phyloP scores from a whole-genome alignment of 768 basidiomycete species.

The Coprinellus micaceus region DNA sequence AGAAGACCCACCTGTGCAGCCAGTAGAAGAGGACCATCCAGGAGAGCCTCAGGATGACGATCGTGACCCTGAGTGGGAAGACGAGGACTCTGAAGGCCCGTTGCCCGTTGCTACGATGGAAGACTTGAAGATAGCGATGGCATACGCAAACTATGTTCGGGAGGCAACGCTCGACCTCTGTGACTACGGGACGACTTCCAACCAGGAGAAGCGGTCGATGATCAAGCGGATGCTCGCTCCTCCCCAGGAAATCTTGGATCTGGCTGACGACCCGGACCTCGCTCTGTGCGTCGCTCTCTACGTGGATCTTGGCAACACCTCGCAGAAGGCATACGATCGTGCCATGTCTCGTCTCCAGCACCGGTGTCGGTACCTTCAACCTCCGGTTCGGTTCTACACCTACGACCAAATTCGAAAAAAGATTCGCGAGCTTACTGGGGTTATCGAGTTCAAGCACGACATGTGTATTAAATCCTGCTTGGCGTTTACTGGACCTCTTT shows the following conservation, averaged over 20 bases:
- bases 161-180: not conserved
- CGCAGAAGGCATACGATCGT: not conserved
- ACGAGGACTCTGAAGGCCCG: too few species aligned
- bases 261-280: not conserved
- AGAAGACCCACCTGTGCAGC: too few species aligned
- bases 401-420: not conserved
- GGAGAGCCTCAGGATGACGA: too few species aligned
- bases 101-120: not conserved
- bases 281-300: not conserved
- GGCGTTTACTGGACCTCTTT: conserved; percentile 25
- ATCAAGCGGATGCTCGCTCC: not conserved
- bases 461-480: conserved; percentile 40
- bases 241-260: not conserved
- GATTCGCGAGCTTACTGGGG: conserved; percentile 28
- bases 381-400: not conserved
- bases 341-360: too few species aligned
- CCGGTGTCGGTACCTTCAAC: not conserved
- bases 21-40: too few species aligned
- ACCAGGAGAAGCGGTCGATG: not conserved
- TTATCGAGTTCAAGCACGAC: conserved; percentile 31
- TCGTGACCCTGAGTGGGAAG: too few species aligned
- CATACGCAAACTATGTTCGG: not conserved
- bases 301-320: not conserved
- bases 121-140: not conserved
- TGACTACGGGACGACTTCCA: not conserved